Conservation (phyloP, 1,284 basidiomycete genomes). For the Laetiporus sulphureus region DNA sequence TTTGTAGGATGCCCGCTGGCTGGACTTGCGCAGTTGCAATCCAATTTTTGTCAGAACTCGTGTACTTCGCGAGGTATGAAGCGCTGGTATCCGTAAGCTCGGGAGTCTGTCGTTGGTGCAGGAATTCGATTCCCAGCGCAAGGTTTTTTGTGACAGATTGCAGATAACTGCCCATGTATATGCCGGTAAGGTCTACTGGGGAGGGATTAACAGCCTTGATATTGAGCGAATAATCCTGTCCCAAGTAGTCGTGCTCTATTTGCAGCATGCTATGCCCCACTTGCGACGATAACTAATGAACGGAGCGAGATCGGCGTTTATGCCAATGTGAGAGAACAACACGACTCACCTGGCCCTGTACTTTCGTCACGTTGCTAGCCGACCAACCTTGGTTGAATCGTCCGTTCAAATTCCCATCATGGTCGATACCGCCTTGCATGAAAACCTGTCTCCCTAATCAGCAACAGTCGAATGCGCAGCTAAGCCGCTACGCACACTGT, state of each 20-base stretch:
- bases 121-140: constrained; percentile 86
- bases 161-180: constrained; percentile 91
- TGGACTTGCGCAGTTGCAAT: constrained; percentile 93
- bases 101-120: constrained; percentile 78
- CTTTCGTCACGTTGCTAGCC: constrained; percentile 74
- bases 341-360: constrained; percentile 77
- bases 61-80: constrained; percentile 88
- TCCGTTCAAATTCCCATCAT: constrained; percentile 86
- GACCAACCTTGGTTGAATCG: constrained; percentile 91
- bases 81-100: constrained; percentile 69
- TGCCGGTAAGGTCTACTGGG: constrained; percentile 84
- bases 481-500: constrained; percentile 46
- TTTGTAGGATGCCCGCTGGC: constrained; percentile 80
- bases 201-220: constrained; percentile 92
- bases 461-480: not conserved
- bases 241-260: constrained; percentile 92
- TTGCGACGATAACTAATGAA: constrained; percentile 52
- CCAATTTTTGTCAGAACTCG: constrained; percentile 70
- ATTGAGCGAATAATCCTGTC: constrained; percentile 85
- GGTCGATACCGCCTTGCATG: constrained; percentile 91
- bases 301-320: constrained; percentile 12
- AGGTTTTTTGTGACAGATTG: constrained; percentile 94
- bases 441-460: constrained; percentile 55
- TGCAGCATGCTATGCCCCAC: constrained; percentile 86
- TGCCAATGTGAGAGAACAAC: constrained; percentile 1